Evolutionary conservation across 192 early-diverging fungal species (phyloP).

Genomic region (Backusella circina): DNA sequence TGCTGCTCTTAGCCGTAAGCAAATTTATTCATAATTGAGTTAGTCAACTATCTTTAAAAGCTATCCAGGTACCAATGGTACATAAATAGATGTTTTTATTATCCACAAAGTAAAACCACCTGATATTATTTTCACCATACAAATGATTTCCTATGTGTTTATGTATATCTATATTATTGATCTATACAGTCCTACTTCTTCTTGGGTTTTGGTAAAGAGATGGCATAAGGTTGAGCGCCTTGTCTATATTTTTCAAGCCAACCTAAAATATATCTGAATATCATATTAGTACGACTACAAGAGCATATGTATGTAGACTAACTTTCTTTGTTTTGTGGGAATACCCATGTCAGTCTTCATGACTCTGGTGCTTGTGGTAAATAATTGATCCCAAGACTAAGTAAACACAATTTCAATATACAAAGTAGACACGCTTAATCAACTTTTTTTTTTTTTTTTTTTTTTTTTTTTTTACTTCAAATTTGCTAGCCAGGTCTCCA

Average conservation of each 20-base stretch:
- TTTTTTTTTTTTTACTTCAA: not conserved
- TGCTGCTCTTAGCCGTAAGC: too few species aligned
- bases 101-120: too few species aligned
- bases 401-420: too few species aligned
- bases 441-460: not conserved
- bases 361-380: not conserved
- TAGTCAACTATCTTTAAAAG: too few species aligned
- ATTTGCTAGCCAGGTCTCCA: not conserved
- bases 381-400: not conserved
- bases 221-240: not conserved
- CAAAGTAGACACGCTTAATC: too few species aligned
- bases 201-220: constrained; percentile 8
- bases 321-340: constrained; percentile 7
- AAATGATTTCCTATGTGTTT: too few species aligned
- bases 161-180: not conserved
- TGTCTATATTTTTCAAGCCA: constrained; percentile 2
- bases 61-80: too few species aligned
- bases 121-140: too few species aligned
- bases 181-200: constrained; percentile 11
- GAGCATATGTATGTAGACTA: not conserved
- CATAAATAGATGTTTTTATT: too few species aligned
- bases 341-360: constrained; percentile 6
- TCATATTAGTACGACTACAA: not conserved
- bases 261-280: constrained; percentile 4
- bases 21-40: too few species aligned